These are phyloP conservation scores for Rhizoclosmatium sp. DNA, from an alignment of 192 early-diverging fungal genomes.

Conservation along the genomic window DNA sequence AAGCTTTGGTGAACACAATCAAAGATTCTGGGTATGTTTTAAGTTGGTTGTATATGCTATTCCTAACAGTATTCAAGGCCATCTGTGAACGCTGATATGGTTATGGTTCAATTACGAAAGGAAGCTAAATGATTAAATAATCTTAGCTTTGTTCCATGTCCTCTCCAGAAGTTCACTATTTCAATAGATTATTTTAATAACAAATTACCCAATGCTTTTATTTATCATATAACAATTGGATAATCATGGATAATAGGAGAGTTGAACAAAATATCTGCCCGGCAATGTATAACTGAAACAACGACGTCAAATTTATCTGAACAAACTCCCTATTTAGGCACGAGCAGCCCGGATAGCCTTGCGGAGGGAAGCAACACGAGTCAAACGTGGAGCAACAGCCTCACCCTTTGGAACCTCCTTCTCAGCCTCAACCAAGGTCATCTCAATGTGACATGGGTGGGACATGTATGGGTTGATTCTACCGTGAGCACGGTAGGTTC, in stretches of 20 bases:
- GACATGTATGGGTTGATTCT: slow-evolving; percentile 95
- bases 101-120: slow-evolving; percentile 22
- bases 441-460: slow-evolving; percentile 96
- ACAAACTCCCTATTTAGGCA: slow-evolving; percentile 16
- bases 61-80: neutral
- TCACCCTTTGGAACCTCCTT: slow-evolving; percentile 81
- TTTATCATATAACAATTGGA: too few species aligned
- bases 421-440: slow-evolving; percentile 90
- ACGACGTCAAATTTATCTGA: neutral
- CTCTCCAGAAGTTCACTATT: neutral
- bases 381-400: slow-evolving; percentile 30
- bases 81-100: slow-evolving; percentile 8
- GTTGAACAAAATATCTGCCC: too few species aligned
- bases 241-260: too few species aligned
- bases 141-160: neutral
- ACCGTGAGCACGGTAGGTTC: slow-evolving; percentile 99
- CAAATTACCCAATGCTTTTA: too few species aligned
- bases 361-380: slow-evolving; percentile 21
- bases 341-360: slow-evolving; percentile 38
- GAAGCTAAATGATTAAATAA: slow-evolving; percentile 11
- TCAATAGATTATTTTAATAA: too few species aligned
- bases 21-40: slow-evolving; percentile 3
- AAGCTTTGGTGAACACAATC: neutral
- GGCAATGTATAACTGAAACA: too few species aligned
- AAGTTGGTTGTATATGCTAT: neutral